Evolutionary conservation across 192 early-diverging fungal species (phyloP), one percentile per base, ranked within the genome.

Genomic region (Gaertneriomyces semiglobifer): DNA sequence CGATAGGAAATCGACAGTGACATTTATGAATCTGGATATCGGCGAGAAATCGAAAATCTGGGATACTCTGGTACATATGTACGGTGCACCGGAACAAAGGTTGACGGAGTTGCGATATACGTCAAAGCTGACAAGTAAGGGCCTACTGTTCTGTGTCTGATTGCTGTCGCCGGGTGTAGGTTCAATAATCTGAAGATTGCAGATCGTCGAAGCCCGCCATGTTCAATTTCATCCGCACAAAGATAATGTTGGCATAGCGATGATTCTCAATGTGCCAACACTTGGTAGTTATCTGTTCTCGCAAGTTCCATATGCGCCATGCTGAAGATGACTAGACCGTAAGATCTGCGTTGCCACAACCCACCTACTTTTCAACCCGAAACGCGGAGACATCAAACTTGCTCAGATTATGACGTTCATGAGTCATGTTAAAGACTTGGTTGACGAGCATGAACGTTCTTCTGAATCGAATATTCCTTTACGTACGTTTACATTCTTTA

Each of bases 81-180:
- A n/a, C 68, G 53, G 18, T 70, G 68, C 48, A 70, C 68, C 18
- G 68, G 68, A 12, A 45, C 59, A 6, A 70, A 70, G 44, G 56
- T 44, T 1, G 68, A 70, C 44, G 68, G 68, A 10, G 44, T 43
- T 10, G 68, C 68, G n/a, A 53, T 70, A 9, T 58, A 63, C 18
- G 68, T 63, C 40, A 62, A 62, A 42, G 33, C 44, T 7, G 9
- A n/a, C 9, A 43, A 39, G 61, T 41, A 38, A 4, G 52, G 6
- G 12, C 59, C 1, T 14, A 60, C 18, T n/a, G 16, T 2, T 50
- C 12, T 12, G 12, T 50, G 12, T n/a, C 18, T 18, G 48, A 50
- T 50, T 50, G 12, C 18, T 0, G 48, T n/a, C 2, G 48, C 18
- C 12, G 48, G 48, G 12, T 50, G 48, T 18, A 50, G 48, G 16